Conservation (phyloP, 768 basidiomycete species). For the Trametes punicea region DNA sequence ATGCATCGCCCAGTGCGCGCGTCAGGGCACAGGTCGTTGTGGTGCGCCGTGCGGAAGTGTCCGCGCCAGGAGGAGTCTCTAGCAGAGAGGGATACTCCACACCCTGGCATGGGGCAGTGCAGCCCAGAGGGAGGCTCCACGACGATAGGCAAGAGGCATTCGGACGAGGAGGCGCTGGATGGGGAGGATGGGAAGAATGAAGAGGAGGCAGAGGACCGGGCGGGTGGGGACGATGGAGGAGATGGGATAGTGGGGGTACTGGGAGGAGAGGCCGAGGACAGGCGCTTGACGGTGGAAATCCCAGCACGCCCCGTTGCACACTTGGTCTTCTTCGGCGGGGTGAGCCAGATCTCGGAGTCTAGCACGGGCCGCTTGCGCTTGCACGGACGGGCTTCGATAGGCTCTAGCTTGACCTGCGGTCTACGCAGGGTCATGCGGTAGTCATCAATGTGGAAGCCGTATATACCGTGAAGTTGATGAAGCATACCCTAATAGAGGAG, state of each 20-base stretch:
- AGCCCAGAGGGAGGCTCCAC: background rate
- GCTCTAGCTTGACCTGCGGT: background rate
- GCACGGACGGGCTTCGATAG: background rate
- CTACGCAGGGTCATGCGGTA: too few relatives aligned
- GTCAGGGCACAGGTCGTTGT: background rate
- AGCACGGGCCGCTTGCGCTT: background rate
- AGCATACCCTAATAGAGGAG: too few relatives aligned
- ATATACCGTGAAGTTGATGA: background rate
- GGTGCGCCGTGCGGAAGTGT: background rate
- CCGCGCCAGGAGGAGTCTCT: slow-evolving; percentile 6
- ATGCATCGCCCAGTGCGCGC: background rate
- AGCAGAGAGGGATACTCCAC: background rate
- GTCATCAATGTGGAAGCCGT: too few relatives aligned
- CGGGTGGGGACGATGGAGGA: background rate
- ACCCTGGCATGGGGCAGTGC: slow-evolving; percentile 2
- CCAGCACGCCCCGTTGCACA: background rate
- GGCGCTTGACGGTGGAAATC: background rate
- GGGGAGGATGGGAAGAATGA: background rate
- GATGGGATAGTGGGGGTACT: background rate
- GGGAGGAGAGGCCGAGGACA: background rate
- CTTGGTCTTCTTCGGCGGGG: background rate
- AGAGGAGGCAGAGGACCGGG: background rate
- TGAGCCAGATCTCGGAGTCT: background rate
- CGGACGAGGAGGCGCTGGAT: background rate
- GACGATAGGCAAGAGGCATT: background rate